Evolutionary conservation across 2,329 filamentous ascomycete genomes (phyloP).

Genomic region (Colletotrichum spinosum): DNA sequence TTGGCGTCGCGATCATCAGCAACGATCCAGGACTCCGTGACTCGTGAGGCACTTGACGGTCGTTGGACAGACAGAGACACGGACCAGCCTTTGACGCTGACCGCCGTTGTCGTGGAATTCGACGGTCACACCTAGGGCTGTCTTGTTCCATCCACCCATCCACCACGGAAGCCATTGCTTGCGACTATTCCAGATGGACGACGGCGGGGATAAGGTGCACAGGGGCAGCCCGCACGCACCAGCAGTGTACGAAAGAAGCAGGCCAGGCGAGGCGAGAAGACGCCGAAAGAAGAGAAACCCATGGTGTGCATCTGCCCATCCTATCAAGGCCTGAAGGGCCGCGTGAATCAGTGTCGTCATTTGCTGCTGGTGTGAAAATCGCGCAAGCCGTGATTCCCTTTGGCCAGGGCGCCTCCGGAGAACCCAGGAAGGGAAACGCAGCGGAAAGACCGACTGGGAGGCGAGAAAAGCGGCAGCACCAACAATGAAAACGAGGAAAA

Average conservation of each 20-base stretch:
- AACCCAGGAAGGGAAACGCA: conserved; percentile 29
- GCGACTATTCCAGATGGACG: background rate
- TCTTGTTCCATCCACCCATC: background rate
- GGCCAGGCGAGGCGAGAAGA: conserved; percentile 9
- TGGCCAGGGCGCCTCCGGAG: conserved; percentile 24
- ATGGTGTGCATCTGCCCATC: background rate
- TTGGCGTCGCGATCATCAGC: conserved; percentile 17
- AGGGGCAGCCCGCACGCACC: conserved; percentile 14
- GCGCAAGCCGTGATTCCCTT: conserved; percentile 25
- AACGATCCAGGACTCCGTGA: conserved; percentile 6
- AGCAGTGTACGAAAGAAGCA: conserved; percentile 11
- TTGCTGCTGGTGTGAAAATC: conserved; percentile 33
- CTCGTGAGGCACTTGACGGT: conserved; percentile 29
- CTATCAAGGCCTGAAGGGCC: background rate
- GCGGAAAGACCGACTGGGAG: conserved; percentile 22
- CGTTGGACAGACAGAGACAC: conserved; percentile 20
- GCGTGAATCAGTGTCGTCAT: conserved; percentile 30
- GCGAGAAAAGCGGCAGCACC: background rate
- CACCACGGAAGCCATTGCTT: background rate
- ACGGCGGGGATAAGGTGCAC: background rate
- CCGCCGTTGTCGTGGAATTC: background rate
- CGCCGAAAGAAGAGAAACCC: conserved; percentile 12
- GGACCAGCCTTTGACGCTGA: conserved; percentile 20
- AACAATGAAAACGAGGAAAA: conserved; percentile 1
- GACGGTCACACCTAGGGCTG: too few relatives aligned